Evolutionary conservation across 2,329 filamentous ascomycete genomes (phyloP), one percentile per base, ranked within the genome.

Genomic region (Xylariaceae sp.): DNA sequence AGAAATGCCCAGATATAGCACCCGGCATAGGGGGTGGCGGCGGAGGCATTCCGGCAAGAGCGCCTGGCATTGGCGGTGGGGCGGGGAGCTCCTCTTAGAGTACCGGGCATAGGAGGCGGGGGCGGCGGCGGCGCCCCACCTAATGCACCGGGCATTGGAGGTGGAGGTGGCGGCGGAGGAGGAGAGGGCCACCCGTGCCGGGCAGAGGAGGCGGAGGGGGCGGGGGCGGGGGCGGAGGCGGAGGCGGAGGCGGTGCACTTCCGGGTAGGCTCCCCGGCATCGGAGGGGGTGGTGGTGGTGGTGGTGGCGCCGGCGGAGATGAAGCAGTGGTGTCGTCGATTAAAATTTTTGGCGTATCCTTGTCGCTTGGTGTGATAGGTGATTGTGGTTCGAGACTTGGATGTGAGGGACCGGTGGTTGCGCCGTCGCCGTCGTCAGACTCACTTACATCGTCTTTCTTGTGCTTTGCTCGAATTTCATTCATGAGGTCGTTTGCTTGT

Each of bases 381-480:
- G 83, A 79, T 51, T 85, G 78, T 10, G 85, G 84, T 59, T 91
- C 86, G 57, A 89, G 74, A 70, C 86, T 89, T 26, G 86, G 87
- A 67, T 90, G 86, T 18, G 85, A 88, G 43, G 87, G 83, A 22
- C 86, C 88, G 34, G 87, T 89, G 1, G 87, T 88, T 54, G 86
- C 77, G 49, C 83, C 84, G 62, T 88, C 86, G 40, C 78, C 82
- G 39, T 83, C 82, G 62, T 88, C 86, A 30, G 84, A 86, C 63
- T 91, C 88, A 67, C 86, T 89, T 43, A 78, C 87, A 65, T 88
- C 88, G 64, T 84, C 83, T 56, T 76, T 82, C 72, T 86, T 86
- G 65, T 92, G 81, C 72, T 88, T 94, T 47, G 85, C 81, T 32
- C 84, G 81, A 61, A 96, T 86, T 71, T 96, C 83, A 65, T 72